Base-by-base conservation (phyloP, 1,139 yeast species). In the Chernovozyma sophiae-reginae region DNA sequence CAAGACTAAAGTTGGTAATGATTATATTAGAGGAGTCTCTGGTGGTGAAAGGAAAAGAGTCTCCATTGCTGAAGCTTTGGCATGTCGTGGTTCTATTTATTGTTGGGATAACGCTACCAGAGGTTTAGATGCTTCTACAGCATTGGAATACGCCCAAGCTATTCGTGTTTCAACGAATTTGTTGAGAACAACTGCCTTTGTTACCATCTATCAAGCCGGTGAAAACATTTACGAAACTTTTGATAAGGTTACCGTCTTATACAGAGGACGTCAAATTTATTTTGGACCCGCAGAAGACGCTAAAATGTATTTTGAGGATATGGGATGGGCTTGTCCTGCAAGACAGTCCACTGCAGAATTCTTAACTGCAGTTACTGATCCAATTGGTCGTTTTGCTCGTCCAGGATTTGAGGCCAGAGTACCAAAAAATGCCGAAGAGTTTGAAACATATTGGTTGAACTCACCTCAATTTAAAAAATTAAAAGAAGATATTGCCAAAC, bases 51-150 rank as follows among this genome's bases (percentile, higher is more conserved):
- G 82, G 45, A 77, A 77, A 58, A 70, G 83, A 56, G 82, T 77
- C 18, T 75, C 81, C 2, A 66, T 77, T 43, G 81, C 79, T 22
- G 86, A 79, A 57, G 82, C 82, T 6, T 61, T 76, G 48, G 77
- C 81, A 15, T 69, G 77, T 55, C 62, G 74, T 36, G 82, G 78
- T 17, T 63, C 76, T 14, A 59, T 81, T 33, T 78, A 78, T 49
- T 75, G 81, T 53, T 81, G 85, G 84, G 89, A 81, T 64, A 81
- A 81, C 51, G 81, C 86, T n/a, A 81, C 87, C n/a, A 69, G 86
- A 59, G 87, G 87, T 53, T 66, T 81, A 43, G 87, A 81, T 62
- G 80, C 87, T 17, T 77, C 86, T 7, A 80, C 87, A 16, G 87
- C 87, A 19, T 67, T 81, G 47, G 86, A 80, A 51, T 81, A 73